Base-by-base conservation (phyloP, 2,329 filamentous ascomycete species). In the Ciborinia camelliae region DNA sequence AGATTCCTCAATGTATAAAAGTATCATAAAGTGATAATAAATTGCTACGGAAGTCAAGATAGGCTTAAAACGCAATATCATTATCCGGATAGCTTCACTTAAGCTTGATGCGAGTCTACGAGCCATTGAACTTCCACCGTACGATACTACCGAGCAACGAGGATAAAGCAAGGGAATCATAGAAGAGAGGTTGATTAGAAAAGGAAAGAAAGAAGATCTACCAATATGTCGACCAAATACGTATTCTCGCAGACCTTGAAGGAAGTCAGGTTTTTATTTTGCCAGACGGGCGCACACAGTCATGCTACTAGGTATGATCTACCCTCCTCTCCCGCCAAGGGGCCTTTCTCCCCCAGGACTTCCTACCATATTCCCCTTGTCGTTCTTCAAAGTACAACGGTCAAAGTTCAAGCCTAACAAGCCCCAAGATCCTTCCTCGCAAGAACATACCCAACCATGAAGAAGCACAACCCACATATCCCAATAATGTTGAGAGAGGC, bases 401-500 rank as follows among this genome's bases (percentile, higher is more conserved):
- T 14, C n/a, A 14, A 63, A 57, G 14, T 14, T n/a, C n/a, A 45
- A 39, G 41, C 23, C 62, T 63, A 48, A 63, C 35, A 39, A 35
- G 26, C 20, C 32, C 30, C n/a, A 10, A 97, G 95, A 78, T 88
- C 90, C 37, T 99, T 99, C 81, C 84, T 99, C 71, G 89, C 89
- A 70, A 87, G 91, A 77, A 88, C 92, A 71, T 99, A 99, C 79
- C 95, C 95, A 54, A 95, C 91, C 67, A 98, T 99, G 94, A 99
- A 99, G 87, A 96, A 96, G 84, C 91, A 94, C 84, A 99, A 99
- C 82, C 95, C 95, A 65, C 82, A 90, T 79, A 93, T 86, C 57
- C 95, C 95, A 63, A 98, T 99, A 79, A 83, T 99, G 82, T 88
- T 99, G 75, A 91, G 95, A 76, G 95, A 98, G 82, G 95, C 94